These are phyloP conservation scores for Whalleya microplaca DNA, from an alignment of 2,329 filamentous ascomycete genomes.

Conservation along the genomic window DNA sequence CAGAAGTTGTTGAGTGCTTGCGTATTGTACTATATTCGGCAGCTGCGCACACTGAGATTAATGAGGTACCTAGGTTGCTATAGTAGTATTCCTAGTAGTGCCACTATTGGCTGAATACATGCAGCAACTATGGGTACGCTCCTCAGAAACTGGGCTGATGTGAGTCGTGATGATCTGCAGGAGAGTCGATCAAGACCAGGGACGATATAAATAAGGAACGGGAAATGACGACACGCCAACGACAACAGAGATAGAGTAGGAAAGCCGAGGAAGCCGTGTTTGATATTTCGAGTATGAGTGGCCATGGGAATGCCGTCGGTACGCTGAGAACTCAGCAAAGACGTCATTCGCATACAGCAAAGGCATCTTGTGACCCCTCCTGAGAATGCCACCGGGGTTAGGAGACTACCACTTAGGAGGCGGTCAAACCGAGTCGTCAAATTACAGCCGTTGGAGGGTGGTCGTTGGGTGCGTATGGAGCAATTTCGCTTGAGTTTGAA, in stretches of 20 bases:
- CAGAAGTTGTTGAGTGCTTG: conserved; percentile 14
- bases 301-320: neutral
- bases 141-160: conserved; percentile 25
- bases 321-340: conserved; percentile 13
- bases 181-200: conserved; percentile 13
- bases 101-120: conserved; percentile 17
- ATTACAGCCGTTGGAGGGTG: neutral
- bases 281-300: conserved; percentile 2
- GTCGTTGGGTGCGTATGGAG: neutral
- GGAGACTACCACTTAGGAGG: conserved; percentile 13
- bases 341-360: conserved; percentile 21
- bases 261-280: conserved; percentile 15
- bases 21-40: conserved; percentile 17
- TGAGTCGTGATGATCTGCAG: conserved; percentile 23
- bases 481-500: neutral
- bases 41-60: conserved; percentile 24
- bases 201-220: conserved; percentile 10
- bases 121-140: conserved; percentile 5
- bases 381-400: conserved; percentile 17
- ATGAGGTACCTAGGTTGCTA: conserved; percentile 13
- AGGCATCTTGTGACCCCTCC: conserved; percentile 25
- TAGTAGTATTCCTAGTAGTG: conserved; percentile 13
- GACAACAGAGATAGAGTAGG: conserved; percentile 6
- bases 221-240: conserved; percentile 16
- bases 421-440: conserved; percentile 13